Percentiles rank a stretch among this genome's conserved stretches.
phyloP scores from a whole-genome alignment of 228 moss, liverwort and hornwort species.

The Sphagnum magellanicum region DNA sequence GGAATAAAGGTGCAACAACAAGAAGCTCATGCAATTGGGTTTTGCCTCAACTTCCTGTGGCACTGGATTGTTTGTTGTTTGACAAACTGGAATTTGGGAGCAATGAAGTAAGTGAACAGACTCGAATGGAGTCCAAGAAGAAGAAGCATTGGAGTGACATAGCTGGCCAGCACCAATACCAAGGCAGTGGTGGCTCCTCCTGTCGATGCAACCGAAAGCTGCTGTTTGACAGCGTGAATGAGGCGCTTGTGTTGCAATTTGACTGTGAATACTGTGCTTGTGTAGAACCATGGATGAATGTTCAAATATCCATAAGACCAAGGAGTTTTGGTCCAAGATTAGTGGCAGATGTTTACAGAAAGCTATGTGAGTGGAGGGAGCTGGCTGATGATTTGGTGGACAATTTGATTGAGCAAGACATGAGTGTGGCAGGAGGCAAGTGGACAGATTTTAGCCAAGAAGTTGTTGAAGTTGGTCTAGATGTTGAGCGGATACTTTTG shows the following conservation, averaged over 20 bases:
- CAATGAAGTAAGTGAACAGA: constrained; percentile 5
- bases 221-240: constrained; percentile 50
- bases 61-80: constrained; percentile 32
- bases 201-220: constrained; percentile 49
- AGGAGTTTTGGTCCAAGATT: constrained; percentile 25
- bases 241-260: constrained; percentile 26
- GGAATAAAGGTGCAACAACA: constrained; percentile 18
- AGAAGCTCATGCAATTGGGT: constrained; percentile 31
- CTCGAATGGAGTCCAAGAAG: too few relatives aligned
- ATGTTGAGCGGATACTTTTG: constrained; percentile 33
- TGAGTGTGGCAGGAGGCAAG: constrained; percentile 42
- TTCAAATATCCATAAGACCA: not conserved
- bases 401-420: constrained; percentile 24
- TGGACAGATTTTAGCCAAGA: constrained; percentile 34
- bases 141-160: constrained; percentile 4
- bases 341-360: constrained; percentile 47
- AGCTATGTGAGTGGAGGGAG: constrained; percentile 40
- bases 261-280: constrained; percentile 20
- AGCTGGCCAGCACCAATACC: too few relatives aligned
- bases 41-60: constrained; percentile 23
- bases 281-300: constrained; percentile 6
- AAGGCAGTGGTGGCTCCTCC: constrained; percentile 12
- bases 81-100: constrained; percentile 27
- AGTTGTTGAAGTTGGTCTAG: constrained; percentile 19
- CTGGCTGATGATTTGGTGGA: constrained; percentile 35